Evolutionary conservation across 768 basidiomycete genomes (phyloP).

Genomic region (Tephrocybe sp.): DNA sequence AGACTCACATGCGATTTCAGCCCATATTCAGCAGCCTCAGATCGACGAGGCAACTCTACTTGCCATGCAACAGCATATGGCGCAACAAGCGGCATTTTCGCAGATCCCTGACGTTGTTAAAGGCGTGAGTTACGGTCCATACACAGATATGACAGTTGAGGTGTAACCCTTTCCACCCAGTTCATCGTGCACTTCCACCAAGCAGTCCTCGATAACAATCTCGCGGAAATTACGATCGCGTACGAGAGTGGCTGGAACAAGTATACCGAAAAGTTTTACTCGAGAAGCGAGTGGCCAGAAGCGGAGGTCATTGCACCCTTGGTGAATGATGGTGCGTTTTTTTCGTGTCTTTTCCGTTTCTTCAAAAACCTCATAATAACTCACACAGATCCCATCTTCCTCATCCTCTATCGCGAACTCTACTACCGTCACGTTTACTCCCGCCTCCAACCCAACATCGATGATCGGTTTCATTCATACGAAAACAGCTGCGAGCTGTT

Average conservation of each 20-base stretch:
- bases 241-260: slow-evolving; percentile 99
- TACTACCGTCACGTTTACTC: slow-evolving; percentile 97
- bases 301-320: slow-evolving; percentile 94
- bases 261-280: slow-evolving; percentile 93
- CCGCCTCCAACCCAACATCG: slow-evolving; percentile 90
- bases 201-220: slow-evolving; percentile 89
- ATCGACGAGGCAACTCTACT: slow-evolving; percentile 70
- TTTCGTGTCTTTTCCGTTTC: neutral
- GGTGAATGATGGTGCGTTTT: slow-evolving; percentile 80
- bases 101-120: slow-evolving; percentile 90
- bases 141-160: neutral
- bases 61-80: slow-evolving; percentile 82
- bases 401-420: slow-evolving; percentile 94
- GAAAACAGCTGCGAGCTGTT: slow-evolving; percentile 98
- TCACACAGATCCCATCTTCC: slow-evolving; percentile 81
- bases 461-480: slow-evolving; percentile 97
- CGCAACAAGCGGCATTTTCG: slow-evolving; percentile 78
- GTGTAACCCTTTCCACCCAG: slow-evolving; percentile 34
- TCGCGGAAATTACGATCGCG: slow-evolving; percentile 85
- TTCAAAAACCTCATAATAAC: neutral
- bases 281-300: slow-evolving; percentile 96
- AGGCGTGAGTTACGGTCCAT: slow-evolving; percentile 52
- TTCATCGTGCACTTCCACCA: slow-evolving; percentile 96
- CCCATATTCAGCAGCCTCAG: slow-evolving; percentile 54
- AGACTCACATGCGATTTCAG: slow-evolving; percentile 30